Evolutionary conservation across 345 rosid species (phyloP), one percentile per base, ranked within the genome.

Genomic region (Linum usitatissimum): DNA sequence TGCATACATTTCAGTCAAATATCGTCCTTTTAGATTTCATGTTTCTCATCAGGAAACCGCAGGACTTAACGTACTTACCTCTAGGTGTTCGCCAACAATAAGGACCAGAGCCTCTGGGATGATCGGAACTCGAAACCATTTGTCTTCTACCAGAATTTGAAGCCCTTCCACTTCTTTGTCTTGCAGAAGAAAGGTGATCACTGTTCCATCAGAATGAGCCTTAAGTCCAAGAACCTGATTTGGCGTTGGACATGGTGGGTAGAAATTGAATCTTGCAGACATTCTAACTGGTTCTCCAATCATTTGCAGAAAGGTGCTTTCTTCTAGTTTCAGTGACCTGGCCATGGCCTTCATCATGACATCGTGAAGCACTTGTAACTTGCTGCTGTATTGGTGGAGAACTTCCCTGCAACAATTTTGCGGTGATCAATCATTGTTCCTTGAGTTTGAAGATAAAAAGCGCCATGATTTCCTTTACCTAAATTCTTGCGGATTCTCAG

Each of bases 181-280:
- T 3, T 76, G 84, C 64, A 80, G 64, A 5, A 84, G 81, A 59
- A 80, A 58, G 58, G 89, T 86, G 56, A 84, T 17, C 21, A 20
- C 84, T 19, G 92, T 73, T 53, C 76, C 89, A 78, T 81, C 89
- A 9, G 85, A 80, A 30, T 82, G 89, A 1, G 87, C 76, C 66
- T 84, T 86, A 18, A 69, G 54, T 0, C 89, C 89, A 8, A 80
- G 71, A 59, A 79, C 72, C 31, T 18, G 71, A 58, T 82, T 82
- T 6, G 92, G 92, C 53, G 66, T 78, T 7, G 81, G 84, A 70
- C 87, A 82, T 9, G 78, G 76, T 42, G 92, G 92, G 66, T 84
- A 86, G 56, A 70, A 60, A 68, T 84, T 84, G 65, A 82, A 82
- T 71, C 89, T 69, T 34, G 59, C 64, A 20, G 59, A 53, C 68